Evolutionary conservation across 2,329 filamentous ascomycete species (phyloP), one percentile per base, ranked within the genome.

Genomic region (Xylariaceae sp.): DNA sequence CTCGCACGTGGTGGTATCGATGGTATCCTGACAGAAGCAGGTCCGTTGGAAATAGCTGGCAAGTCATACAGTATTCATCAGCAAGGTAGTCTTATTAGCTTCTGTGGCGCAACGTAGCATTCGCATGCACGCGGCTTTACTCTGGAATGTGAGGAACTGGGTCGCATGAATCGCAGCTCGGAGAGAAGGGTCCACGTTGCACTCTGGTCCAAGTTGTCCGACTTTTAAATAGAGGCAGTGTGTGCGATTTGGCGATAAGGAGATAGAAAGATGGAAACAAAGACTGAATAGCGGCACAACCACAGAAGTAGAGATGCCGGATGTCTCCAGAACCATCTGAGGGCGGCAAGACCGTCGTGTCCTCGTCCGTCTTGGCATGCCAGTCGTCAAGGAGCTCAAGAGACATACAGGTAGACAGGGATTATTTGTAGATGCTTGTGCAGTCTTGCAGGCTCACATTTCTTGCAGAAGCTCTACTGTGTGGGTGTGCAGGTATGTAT

Each of bases 91-190:
- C 6, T 6, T 6, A 6, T 11, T 11, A 11, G 22, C 32, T 40
- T 43, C 35, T 37, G 34, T 38, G 37, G 41, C 47, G 49, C 47
- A 51, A 49, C 47, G 49, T 51, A 49, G 47, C 44, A 51, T 46
- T 41, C 44, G 47, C 44, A 41, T 48, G 37, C 38, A 42, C 40
- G 39, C 44, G 47, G 49, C 49, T 47, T 41, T 28, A 13, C 9
- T 22, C 13, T 17, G 30, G 15, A 15, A 17, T 17, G 30, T 32
- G 6, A n/a, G 13, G 30, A 32, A 11, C 6, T 6, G 13, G 13
- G 15, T 32, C 30, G 30, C 30, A 13, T 32, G 30, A 32, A 26
- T 11, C 22, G 19, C 19, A 26, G 22, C 16, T n/a, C 16, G 26
- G 35, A 37, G 22, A 8, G 16, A 37, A 26, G 19, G 30, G 30